These are phyloP conservation scores for Thermothielavioides terrestris DNA, from an alignment of 495 filamentous ascomycete genomes.

Conservation along the genomic window DNA sequence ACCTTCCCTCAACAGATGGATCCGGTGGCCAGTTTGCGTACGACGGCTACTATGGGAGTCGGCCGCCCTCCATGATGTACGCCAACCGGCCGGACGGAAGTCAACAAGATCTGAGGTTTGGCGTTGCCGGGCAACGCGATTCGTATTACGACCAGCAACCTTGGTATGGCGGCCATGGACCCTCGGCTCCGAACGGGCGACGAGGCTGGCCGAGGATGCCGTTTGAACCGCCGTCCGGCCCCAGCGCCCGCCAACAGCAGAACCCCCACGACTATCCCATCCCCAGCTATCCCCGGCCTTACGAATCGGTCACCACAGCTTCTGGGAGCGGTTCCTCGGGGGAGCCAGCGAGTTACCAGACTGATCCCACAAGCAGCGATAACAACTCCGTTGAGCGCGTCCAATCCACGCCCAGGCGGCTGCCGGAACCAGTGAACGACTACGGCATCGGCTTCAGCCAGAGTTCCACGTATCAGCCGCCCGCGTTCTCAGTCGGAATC, in stretches of 20 bases:
- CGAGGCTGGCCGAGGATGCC: slow-evolving; percentile 40
- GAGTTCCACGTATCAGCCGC: slow-evolving; percentile 27
- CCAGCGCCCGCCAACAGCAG: slow-evolving; percentile 21
- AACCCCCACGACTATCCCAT: slow-evolving; percentile 51
- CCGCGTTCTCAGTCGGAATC: slow-evolving; percentile 27
- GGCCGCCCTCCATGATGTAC: slow-evolving; percentile 38
- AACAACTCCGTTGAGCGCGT: slow-evolving; percentile 81
- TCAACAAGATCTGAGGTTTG: slow-evolving; percentile 30
- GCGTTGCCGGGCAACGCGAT: slow-evolving; percentile 45
- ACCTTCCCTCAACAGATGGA: slow-evolving; percentile 26
- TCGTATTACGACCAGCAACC: slow-evolving; percentile 38
- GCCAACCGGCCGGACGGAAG: slow-evolving; percentile 32
- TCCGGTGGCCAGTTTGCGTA: slow-evolving; percentile 38
- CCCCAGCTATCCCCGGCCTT: slow-evolving; percentile 64
- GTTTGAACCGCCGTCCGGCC: slow-evolving; percentile 33
- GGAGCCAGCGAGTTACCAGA: slow-evolving; percentile 70
- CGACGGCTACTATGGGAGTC: slow-evolving; percentile 44
- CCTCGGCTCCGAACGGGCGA: slow-evolving; percentile 28
- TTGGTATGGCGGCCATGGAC: slow-evolving; percentile 27
- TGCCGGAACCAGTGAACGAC: slow-evolving; percentile 35
- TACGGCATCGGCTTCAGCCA: slow-evolving; percentile 41
- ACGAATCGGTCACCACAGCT: slow-evolving; percentile 71
- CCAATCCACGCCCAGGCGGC: slow-evolving; percentile 47
- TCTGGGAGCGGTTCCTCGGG: slow-evolving; percentile 61
- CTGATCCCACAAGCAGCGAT: slow-evolving; percentile 76